phyloP scores from a whole-genome alignment of 345 rosid species.

The Linum trigynum region DNA sequence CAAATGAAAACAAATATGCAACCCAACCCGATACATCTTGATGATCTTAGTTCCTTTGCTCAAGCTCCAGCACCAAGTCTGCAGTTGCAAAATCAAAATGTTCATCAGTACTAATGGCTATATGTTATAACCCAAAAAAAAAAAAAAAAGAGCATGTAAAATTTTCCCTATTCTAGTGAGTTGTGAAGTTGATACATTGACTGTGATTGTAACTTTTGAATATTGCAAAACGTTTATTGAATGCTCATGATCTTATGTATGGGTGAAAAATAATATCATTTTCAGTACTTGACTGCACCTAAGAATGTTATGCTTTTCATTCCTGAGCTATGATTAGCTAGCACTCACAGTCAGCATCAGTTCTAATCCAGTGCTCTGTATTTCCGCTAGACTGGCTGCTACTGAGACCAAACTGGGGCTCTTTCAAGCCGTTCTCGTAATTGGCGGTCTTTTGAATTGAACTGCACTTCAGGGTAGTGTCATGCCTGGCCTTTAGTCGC shows the following conservation, averaged over 20 bases:
- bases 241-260: background rate
- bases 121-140: background rate
- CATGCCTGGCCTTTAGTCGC: conserved; percentile 16
- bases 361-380: conserved; percentile 80
- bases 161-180: no score
- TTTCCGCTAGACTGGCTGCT: conserved; percentile 29
- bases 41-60: conserved; percentile 19
- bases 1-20: conserved; percentile 23
- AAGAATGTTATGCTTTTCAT: no score
- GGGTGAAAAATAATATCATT: no score
- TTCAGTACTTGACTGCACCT: no score
- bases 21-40: conserved; percentile 1
- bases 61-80: conserved; percentile 94
- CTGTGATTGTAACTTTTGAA: no score
- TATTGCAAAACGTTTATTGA: background rate
- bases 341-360: conserved; percentile 89
- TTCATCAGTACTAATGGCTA: background rate
- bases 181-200: no score
- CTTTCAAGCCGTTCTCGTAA: conserved; percentile 29
- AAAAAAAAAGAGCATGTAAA: background rate
- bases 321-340: background rate
- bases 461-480: conserved; percentile 17
- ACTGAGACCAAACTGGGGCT: conserved; percentile 24
- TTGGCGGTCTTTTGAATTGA: conserved; percentile 22
- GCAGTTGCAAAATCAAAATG: conserved; percentile 20